Evolutionary conservation across 345 rosid species (phyloP).

Genomic region (Fremontodendron californicum): DNA sequence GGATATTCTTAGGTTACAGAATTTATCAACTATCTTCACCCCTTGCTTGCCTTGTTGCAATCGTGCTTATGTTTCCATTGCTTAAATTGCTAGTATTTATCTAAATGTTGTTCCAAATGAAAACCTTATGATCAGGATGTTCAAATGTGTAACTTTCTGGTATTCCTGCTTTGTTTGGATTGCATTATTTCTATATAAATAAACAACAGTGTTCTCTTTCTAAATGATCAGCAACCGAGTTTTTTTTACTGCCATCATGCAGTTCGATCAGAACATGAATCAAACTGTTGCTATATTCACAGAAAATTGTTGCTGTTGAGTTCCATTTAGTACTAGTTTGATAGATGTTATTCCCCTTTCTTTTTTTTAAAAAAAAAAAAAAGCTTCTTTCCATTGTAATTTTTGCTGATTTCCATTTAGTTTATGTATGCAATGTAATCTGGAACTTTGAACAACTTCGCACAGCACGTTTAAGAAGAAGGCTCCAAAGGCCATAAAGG

Average conservation of each 20-base stretch:
- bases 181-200: background rate
- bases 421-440: background rate
- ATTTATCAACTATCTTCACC: background rate
- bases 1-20: background rate
- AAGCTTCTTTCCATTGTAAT: background rate
- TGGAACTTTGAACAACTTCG: background rate
- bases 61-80: too few relatives aligned
- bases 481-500: conserved; percentile 86
- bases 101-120: too few relatives aligned
- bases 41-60: too few relatives aligned
- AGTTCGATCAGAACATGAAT: too few relatives aligned
- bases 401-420: background rate
- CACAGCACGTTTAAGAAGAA: conserved; percentile 84
- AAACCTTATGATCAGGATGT: background rate
- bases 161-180: background rate
- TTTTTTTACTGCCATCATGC: background rate
- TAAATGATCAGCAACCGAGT: background rate
- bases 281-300: too few relatives aligned
- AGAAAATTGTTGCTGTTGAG: background rate
- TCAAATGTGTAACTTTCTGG: too few relatives aligned
- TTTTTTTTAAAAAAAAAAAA: too few relatives aligned
- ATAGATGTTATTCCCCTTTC: too few relatives aligned
- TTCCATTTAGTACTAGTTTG: background rate
- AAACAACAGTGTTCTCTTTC: background rate
- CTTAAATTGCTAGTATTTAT: too few relatives aligned